A percentile compares a stretch with the other conserved stretches of the same genome.
Conservation (phyloP, 257 asterid genomes). For the Solanum neorickii region DNA sequence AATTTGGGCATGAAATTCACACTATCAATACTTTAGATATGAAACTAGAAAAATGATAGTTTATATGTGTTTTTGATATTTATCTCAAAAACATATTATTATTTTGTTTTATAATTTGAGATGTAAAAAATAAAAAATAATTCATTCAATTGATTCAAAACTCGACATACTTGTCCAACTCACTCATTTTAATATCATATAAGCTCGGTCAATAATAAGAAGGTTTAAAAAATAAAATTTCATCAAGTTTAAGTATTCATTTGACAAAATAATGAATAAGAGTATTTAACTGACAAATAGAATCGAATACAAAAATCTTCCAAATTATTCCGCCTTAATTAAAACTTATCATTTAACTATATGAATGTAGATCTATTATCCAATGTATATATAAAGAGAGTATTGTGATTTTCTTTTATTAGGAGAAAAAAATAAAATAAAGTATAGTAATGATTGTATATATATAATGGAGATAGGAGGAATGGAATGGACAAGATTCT, state of each 20-base stretch:
- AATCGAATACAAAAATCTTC: not conserved
- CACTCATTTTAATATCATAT: no score
- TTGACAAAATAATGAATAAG: not conserved
- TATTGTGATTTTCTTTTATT: not conserved
- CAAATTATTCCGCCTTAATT: not conserved
- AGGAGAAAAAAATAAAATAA: not conserved
- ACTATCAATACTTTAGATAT: no score
- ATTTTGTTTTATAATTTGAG: not conserved
- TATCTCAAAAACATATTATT: no score
- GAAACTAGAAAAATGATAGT: no score
- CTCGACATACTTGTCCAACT: not conserved
- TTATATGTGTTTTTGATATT: no score
- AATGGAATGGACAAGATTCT: not conserved
- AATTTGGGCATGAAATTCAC: no score
- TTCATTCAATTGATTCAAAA: not conserved
- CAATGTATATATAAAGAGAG: not conserved
- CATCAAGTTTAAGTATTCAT: no score
- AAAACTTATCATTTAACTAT: not conserved
- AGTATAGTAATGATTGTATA: not conserved
- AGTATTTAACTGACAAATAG: no score
- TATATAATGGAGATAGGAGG: not conserved
- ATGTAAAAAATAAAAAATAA: no score
- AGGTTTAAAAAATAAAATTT: not conserved
- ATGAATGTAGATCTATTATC: not conserved
- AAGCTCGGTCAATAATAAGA: not conserved